Conservation (phyloP, 2,329 filamentous ascomycete species). For the Aspergillus sp. region DNA sequence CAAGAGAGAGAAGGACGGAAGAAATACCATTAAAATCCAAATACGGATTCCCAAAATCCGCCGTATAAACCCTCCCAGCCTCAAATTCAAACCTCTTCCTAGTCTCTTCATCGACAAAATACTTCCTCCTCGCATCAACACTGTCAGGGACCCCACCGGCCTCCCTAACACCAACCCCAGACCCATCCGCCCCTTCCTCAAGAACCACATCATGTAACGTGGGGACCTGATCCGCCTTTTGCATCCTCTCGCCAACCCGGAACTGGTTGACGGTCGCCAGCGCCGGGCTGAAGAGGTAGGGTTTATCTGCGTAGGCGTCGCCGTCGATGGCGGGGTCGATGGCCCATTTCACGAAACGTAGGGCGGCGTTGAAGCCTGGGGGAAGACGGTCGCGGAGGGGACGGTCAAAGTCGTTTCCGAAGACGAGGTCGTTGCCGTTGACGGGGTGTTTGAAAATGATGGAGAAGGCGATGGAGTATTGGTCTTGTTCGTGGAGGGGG, state of each 20-base stretch:
- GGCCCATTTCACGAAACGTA: constrained; percentile 82
- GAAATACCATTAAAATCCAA: constrained; percentile 70
- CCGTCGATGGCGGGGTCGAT: constrained; percentile 89
- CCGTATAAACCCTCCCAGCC: constrained; percentile 55
- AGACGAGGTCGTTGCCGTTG: constrained; percentile 69
- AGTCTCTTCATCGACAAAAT: constrained; percentile 54
- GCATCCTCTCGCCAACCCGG: constrained; percentile 53
- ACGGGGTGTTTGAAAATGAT: constrained; percentile 69
- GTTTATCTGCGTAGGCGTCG: constrained; percentile 80
- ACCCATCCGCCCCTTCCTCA: constrained; percentile 62
- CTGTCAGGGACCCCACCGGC: constrained; percentile 49
- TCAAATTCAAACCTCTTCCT: constrained; percentile 59
- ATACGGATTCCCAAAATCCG: constrained; percentile 87
- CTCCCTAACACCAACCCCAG: constrained; percentile 42
- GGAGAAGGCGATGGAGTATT: constrained; percentile 77
- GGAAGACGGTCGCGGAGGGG: constrained; percentile 83
- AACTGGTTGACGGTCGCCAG: constrained; percentile 76
- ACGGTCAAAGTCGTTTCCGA: constrained; percentile 92
- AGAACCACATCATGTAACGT: constrained; percentile 50
- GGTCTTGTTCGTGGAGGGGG: constrained; percentile 66
- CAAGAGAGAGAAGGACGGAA: not conserved
- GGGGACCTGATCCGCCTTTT: constrained; percentile 22
- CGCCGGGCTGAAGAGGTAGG: constrained; percentile 79
- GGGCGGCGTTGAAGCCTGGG: constrained; percentile 77
- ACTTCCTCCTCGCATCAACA: constrained; percentile 54